A percentile compares a stretch with the other conserved stretches of the same genome.
Evolutionary conservation across 192 early-diverging fungal genomes (phyloP).

Genomic region (Coemansia asiatica): DNA sequence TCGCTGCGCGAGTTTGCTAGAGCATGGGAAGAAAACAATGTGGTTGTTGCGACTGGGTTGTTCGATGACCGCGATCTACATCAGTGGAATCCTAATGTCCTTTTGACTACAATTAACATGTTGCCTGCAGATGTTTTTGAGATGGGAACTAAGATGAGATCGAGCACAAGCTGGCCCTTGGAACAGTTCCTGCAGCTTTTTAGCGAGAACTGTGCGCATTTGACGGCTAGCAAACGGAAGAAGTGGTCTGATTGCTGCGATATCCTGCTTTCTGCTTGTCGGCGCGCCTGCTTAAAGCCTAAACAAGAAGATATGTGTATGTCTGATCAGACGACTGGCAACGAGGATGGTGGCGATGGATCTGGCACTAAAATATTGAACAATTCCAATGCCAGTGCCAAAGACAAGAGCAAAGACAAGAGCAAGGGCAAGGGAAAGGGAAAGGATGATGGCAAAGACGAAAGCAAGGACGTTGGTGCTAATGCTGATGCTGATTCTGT

Average conservation of each 20-base stretch:
- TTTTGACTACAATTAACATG: constrained; percentile 11
- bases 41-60: constrained; percentile 34
- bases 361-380: not conserved
- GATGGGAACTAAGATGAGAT: not conserved
- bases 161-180: constrained; percentile 14
- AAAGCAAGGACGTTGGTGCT: not conserved
- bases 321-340: not conserved
- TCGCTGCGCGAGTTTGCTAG: constrained; percentile 37
- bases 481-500: too few species aligned
- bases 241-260: not conserved
- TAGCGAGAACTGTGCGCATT: not conserved
- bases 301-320: not conserved
- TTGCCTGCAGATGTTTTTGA: constrained; percentile 8
- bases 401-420: constrained; percentile 2
- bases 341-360: not conserved
- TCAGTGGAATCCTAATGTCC: constrained; percentile 15
- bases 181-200: constrained; percentile 20
- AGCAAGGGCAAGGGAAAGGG: not conserved
- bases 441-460: not conserved
- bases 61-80: not conserved
- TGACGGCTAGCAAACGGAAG: not conserved
- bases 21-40: constrained; percentile 31
- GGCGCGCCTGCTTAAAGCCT: constrained; percentile 16
- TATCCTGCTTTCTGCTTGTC: not conserved
- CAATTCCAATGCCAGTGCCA: not conserved